These are phyloP conservation scores for Daedaleopsis nitida DNA, from an alignment of 768 basidiomycete genomes.

Conservation along the genomic window DNA sequence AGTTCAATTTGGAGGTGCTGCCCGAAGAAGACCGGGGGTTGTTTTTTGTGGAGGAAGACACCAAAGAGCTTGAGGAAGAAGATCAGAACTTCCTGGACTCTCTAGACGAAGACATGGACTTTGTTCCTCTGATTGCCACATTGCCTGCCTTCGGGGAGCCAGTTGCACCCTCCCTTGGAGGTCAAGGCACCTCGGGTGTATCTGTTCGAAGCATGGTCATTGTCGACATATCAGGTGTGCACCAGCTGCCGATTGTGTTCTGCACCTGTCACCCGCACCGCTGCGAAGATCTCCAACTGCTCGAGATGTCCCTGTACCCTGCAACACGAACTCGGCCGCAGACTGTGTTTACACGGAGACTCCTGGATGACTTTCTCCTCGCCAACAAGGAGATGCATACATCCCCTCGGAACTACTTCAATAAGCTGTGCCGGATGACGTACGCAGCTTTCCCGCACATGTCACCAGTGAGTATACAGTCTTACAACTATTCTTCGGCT, in stretches of 20 bases:
- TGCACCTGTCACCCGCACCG: not conserved
- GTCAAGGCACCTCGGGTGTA: too few species aligned
- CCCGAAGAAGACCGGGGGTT: too few species aligned
- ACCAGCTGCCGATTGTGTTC: not conserved
- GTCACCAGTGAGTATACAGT: not conserved
- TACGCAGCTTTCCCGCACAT: not conserved
- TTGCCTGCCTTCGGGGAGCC: too few species aligned
- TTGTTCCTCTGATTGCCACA: too few species aligned
- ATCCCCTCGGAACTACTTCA: not conserved
- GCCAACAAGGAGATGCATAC: not conserved
- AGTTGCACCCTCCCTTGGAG: too few species aligned
- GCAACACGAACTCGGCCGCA: not conserved
- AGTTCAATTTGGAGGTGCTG: too few species aligned
- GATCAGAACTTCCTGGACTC: too few species aligned
- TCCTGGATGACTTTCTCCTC: not conserved
- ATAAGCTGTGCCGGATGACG: not conserved
- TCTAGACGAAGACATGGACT: too few species aligned
- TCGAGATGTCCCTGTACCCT: not conserved
- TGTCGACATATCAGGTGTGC: not conserved
- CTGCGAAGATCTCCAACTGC: not conserved
- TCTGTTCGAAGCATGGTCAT: too few species aligned
- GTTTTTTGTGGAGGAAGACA: too few species aligned
- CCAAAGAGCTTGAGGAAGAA: too few species aligned
- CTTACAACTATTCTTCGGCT: too few species aligned
- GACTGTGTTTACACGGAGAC: not conserved